phyloP scores from a whole-genome alignment of 306 rosid genomes.

The Citrullus mucosospermus region DNA sequence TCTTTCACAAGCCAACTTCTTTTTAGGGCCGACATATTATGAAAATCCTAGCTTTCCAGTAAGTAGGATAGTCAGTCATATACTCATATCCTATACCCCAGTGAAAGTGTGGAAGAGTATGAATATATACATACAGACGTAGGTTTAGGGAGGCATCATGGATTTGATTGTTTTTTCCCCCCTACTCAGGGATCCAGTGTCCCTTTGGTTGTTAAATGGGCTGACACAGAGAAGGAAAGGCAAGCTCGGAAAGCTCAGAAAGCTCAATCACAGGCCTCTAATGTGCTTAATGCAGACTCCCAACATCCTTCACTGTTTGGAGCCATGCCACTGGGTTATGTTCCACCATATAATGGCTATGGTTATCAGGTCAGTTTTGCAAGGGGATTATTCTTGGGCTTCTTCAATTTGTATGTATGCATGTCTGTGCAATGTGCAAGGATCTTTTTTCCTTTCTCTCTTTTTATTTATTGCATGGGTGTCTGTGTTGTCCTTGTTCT shows the following conservation, averaged over 20 bases:
- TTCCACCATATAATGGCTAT: constrained; percentile 85
- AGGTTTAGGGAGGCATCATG: background rate
- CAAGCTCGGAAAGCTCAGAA: constrained; percentile 96
- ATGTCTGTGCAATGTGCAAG: background rate
- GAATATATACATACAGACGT: background rate
- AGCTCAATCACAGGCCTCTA: constrained; percentile 79
- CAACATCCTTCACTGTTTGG: constrained; percentile 89
- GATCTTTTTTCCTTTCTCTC: background rate
- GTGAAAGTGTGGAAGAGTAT: background rate
- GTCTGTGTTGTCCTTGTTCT: background rate
- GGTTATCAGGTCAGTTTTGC: constrained; percentile 70
- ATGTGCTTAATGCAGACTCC: constrained; percentile 43
- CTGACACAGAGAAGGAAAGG: constrained; percentile 98
- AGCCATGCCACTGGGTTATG: constrained; percentile 82
- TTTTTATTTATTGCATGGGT: background rate
- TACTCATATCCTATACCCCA: background rate
- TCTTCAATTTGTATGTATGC: background rate
- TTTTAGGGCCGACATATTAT: background rate
- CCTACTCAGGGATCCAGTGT: constrained; percentile 74
- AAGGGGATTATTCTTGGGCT: background rate
- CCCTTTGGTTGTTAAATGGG: constrained; percentile 99
- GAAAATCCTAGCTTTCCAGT: background rate
- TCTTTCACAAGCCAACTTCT: background rate
- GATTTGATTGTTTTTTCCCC: constrained; percentile 19
- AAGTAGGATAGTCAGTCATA: background rate